phyloP scores from a whole-genome alignment of 768 basidiomycete species.

The Lactifluus piperatus region DNA sequence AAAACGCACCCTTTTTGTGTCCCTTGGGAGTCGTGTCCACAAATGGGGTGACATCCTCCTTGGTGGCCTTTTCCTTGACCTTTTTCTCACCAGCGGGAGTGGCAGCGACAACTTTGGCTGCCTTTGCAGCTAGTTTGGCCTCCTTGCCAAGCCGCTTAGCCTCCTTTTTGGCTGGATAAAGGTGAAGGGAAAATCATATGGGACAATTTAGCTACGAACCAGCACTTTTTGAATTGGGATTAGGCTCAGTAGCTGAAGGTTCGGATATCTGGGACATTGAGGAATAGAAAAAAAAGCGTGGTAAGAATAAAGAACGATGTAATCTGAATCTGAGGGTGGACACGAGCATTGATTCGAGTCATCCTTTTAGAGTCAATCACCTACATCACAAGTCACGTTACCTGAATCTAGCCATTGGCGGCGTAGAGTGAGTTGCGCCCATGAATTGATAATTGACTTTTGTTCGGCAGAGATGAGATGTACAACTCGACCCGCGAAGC shows the following conservation, averaged over 20 bases:
- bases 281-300: slow-evolving; percentile 2
- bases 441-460: no score
- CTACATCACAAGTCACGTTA: no score
- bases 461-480: no score
- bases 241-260: slow-evolving; percentile 7
- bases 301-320: slow-evolving; percentile 23
- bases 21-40: slow-evolving; percentile 86
- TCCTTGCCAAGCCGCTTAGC: slow-evolving; percentile 75
- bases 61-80: slow-evolving; percentile 67
- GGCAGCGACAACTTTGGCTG: slow-evolving; percentile 37
- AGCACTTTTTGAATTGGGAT: slow-evolving; percentile 32
- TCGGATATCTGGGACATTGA: slow-evolving; percentile 24
- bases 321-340: slow-evolving; percentile 22
- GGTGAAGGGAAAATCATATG: not conserved
- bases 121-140: slow-evolving; percentile 67
- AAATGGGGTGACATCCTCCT: slow-evolving; percentile 62
- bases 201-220: slow-evolving; percentile 24
- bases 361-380: no score
- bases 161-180: slow-evolving; percentile 67
- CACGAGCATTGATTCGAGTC: not conserved
- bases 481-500: not conserved
- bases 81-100: slow-evolving; percentile 53
- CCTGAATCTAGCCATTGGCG: no score
- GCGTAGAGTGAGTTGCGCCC: no score
- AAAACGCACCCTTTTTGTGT: slow-evolving; percentile 78